A percentile compares a stretch with the other conserved stretches of the same genome.
Conservation (phyloP, 2,329 filamentous ascomycete species). For the Botrytis byssoidea region DNA sequence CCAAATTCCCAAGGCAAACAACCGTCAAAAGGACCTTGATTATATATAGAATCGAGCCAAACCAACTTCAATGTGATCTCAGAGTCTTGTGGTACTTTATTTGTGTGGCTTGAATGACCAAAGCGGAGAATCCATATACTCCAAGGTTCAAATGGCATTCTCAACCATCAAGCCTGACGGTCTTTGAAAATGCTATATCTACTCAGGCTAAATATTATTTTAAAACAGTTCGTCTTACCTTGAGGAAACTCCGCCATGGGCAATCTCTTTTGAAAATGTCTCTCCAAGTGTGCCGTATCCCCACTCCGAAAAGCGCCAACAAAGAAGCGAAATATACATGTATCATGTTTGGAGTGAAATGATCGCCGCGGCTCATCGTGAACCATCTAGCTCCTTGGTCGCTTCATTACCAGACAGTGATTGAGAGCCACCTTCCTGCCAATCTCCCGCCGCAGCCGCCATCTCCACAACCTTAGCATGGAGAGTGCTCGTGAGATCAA, state of each 20-base stretch:
- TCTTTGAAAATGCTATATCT: accelerated
- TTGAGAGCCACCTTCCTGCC: not conserved
- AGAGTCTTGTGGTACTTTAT: not conserved
- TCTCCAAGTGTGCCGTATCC: not conserved
- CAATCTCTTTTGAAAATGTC: accelerated
- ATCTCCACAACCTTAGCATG: not conserved
- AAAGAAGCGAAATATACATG: not conserved
- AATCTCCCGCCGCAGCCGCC: not conserved
- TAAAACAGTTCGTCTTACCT: accelerated
- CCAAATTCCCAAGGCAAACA: not conserved
- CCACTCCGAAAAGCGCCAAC: not conserved
- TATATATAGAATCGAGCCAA: not conserved
- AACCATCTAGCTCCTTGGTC: not conserved
- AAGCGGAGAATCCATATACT: not conserved
- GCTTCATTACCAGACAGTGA: not conserved
- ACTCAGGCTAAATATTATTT: not conserved
- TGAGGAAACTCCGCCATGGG: not conserved
- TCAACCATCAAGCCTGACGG: not conserved
- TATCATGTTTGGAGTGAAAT: not conserved
- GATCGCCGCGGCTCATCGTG: not conserved
- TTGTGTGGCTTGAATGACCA: not conserved
- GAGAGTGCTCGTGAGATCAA: not conserved
- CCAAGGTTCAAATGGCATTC: not conserved
- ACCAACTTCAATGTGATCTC: not conserved
- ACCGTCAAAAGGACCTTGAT: no score